These are phyloP conservation scores for Leccinum rimulosum DNA, from an alignment of 768 basidiomycete genomes.

Conservation along the genomic window DNA sequence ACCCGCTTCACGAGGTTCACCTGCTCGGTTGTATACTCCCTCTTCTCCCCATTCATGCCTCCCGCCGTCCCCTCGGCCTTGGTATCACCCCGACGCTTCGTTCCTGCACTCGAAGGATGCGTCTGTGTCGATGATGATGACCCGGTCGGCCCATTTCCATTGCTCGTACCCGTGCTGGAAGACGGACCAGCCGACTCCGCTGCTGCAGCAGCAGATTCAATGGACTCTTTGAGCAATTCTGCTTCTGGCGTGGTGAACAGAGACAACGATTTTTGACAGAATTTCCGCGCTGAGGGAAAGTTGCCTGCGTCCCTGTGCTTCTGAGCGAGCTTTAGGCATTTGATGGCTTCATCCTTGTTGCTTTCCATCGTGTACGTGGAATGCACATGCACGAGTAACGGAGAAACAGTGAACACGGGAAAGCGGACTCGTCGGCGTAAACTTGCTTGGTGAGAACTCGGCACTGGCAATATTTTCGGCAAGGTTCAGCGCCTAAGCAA, in stretches of 20 bases:
- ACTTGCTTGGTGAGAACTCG: conserved; percentile 26
- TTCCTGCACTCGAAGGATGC: conserved; percentile 71
- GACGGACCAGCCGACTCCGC: conserved; percentile 40
- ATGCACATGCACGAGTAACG: conserved; percentile 8
- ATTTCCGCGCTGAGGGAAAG: conserved; percentile 76
- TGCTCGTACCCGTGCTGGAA: conserved; percentile 32
- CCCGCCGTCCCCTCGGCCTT: conserved; percentile 50
- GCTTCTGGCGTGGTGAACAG: conserved; percentile 82
- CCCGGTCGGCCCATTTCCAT: conserved; percentile 35
- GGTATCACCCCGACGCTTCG: conserved; percentile 56
- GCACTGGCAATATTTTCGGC: conserved; percentile 6
- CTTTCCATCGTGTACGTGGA: conserved; percentile 57
- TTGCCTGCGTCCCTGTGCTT: conserved; percentile 72
- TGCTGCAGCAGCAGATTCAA: conserved; percentile 52
- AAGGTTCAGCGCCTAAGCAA: neutral
- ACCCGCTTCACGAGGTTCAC: conserved; percentile 81
- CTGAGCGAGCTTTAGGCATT: conserved; percentile 77
- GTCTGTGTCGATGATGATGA: conserved; percentile 58
- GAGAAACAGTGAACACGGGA: conserved; percentile 5
- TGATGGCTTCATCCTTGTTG: conserved; percentile 88
- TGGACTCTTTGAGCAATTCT: conserved; percentile 56
- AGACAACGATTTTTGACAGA: conserved; percentile 83
- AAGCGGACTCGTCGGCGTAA: neutral
- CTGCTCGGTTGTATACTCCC: conserved; percentile 88
- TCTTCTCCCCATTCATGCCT: conserved; percentile 68